Percentiles rank a stretch among this genome's conserved stretches.
These are phyloP conservation scores for Paralagenidium karlingii DNA, from an alignment of 352 stramenopile species.

Conservation along the genomic window DNA sequence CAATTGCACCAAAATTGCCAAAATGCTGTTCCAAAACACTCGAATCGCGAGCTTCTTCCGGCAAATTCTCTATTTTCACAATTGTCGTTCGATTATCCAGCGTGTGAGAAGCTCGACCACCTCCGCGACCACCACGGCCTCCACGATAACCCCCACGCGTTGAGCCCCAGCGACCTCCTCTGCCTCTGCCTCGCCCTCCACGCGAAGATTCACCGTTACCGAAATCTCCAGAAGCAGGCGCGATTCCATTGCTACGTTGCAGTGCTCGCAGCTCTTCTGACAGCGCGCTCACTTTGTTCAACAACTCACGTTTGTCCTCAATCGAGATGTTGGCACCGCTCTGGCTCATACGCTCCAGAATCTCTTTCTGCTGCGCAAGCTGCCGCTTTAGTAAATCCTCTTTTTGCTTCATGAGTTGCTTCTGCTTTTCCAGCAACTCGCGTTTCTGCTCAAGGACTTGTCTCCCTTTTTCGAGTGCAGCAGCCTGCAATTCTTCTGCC, in stretches of 20 bases:
- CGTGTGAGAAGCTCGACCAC: slow-evolving; percentile 35
- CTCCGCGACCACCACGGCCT: slow-evolving; percentile 25
- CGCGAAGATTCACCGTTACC: slow-evolving; percentile 7
- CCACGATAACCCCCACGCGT: slow-evolving; percentile 14
- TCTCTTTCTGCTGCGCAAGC: slow-evolving; percentile 65
- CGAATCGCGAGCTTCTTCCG: slow-evolving; percentile 56
- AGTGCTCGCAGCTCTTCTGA: slow-evolving; percentile 56
- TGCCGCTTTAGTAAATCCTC: slow-evolving; percentile 72
- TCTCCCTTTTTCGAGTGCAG: slow-evolving; percentile 63
- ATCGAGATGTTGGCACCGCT: slow-evolving; percentile 55
- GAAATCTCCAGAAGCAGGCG: slow-evolving; percentile 2
- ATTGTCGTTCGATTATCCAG: slow-evolving; percentile 81
- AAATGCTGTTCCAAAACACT: slow-evolving; percentile 79
- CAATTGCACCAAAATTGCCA: slow-evolving; percentile 70
- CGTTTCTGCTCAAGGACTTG: slow-evolving; percentile 79
- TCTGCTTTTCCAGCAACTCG: slow-evolving; percentile 78
- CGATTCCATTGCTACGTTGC: slow-evolving; percentile 11
- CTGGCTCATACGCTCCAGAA: slow-evolving; percentile 71
- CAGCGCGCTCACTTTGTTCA: slow-evolving; percentile 76
- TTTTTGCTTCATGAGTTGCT: slow-evolving; percentile 71
- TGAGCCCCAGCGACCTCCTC: too few relatives aligned
- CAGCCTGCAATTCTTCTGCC: slow-evolving; percentile 50
- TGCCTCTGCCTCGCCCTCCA: background rate
- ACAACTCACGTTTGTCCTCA: slow-evolving; percentile 56
- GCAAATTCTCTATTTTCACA: slow-evolving; percentile 61